These are phyloP conservation scores for Cryphonectria nitschkei DNA, from an alignment of 2,329 filamentous ascomycete genomes.

Conservation along the genomic window DNA sequence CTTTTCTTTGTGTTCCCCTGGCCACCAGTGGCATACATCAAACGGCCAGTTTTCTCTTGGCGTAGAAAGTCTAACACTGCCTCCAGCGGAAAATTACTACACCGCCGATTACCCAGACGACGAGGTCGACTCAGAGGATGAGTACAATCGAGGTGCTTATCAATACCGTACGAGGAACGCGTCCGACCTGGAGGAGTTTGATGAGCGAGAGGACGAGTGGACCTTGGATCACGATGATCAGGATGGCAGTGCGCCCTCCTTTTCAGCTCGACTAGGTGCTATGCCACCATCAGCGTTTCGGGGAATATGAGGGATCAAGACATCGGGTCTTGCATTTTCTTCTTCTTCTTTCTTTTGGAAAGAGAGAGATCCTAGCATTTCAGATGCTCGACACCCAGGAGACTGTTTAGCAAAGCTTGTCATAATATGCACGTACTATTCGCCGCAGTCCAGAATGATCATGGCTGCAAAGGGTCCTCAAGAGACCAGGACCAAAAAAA, in stretches of 20 bases:
- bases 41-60: neutral
- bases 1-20: neutral
- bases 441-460: too few relatives aligned
- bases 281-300: slow-evolving; percentile 30
- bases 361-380: neutral
- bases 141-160: slow-evolving; percentile 61
- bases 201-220: slow-evolving; percentile 43
- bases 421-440: too few relatives aligned
- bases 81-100: slow-evolving; percentile 75
- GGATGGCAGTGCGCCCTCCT: slow-evolving; percentile 18
- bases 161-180: slow-evolving; percentile 56
- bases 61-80: slow-evolving; percentile 17
- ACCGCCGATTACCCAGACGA: slow-evolving; percentile 81
- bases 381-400: too few relatives aligned
- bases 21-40: too few relatives aligned
- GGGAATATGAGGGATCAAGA: slow-evolving; percentile 4
- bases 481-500: neutral
- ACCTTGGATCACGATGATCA: slow-evolving; percentile 36
- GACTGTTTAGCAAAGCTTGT: too few relatives aligned
- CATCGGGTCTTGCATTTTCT: too few relatives aligned
- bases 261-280: slow-evolving; percentile 31
- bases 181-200: slow-evolving; percentile 60
- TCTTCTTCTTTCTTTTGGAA: too few relatives aligned
- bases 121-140: slow-evolving; percentile 73
- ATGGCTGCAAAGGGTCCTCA: neutral